Conservation (phyloP, 208 protist genomes). For the Sergeia podlipaevii region DNA sequence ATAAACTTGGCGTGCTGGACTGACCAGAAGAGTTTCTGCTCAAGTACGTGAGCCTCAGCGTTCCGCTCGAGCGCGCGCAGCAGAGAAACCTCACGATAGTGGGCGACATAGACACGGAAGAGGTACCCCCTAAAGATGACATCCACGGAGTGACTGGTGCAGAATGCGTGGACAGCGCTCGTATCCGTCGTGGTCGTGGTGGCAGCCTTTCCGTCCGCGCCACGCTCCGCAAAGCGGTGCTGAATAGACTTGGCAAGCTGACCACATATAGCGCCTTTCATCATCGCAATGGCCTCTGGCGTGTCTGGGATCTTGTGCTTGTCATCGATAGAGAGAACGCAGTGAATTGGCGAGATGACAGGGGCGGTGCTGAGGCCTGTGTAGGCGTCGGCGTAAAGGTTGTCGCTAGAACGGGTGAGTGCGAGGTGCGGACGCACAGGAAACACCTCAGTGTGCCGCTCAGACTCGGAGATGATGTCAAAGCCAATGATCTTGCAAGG, state of each 20-base stretch:
- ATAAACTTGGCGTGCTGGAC: conserved; percentile 83
- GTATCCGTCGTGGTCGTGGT: conserved; percentile 3
- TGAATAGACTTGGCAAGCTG: conserved; percentile 78
- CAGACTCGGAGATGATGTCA: conserved; percentile 65
- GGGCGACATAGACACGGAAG: conserved; percentile 83
- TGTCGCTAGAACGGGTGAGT: conserved; percentile 62
- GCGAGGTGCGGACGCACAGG: conserved; percentile 74
- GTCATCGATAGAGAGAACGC: conserved; percentile 82
- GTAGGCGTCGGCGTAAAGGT: conserved; percentile 42
- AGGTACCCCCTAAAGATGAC: conserved; percentile 78
- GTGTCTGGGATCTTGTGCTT: conserved; percentile 82
- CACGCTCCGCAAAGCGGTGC: conserved; percentile 18
- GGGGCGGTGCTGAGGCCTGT: conserved; percentile 50
- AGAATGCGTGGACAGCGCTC: conserved; percentile 39
- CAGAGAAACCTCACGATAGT: conserved; percentile 85
- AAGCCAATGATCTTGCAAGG: conserved; percentile 75
- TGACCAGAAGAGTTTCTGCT: conserved; percentile 85
- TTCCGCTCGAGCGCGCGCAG: conserved; percentile 69
- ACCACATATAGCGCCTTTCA: conserved; percentile 84
- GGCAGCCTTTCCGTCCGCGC: conserved; percentile 1
- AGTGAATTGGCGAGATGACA: conserved; percentile 72
- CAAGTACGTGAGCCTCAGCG: conserved; percentile 60
- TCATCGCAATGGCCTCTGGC: conserved; percentile 73
- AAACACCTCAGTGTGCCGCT: conserved; percentile 72
- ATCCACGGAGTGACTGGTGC: conserved; percentile 71